Evolutionary conservation across 331 rosid species (phyloP), one percentile per base, ranked within the genome.

Genomic region (Rosa hybrid): DNA sequence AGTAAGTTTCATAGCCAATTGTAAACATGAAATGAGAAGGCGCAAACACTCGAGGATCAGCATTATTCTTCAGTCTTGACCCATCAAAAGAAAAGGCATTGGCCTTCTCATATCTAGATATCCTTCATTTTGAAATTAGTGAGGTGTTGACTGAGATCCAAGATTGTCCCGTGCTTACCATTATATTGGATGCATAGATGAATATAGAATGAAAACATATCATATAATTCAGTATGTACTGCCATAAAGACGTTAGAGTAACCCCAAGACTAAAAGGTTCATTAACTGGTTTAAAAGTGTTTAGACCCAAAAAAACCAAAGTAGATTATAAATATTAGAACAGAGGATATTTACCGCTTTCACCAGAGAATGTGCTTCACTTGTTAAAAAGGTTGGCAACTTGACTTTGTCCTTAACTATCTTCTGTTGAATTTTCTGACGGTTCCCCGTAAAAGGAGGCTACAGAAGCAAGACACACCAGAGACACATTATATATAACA

Each of bases 401-500:
- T 94, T 94, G 68, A 94, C 85, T 90, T 89, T 94, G 73, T 94
- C 98, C 86, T 90, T 94, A 12, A 94, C 88, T 79, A 94, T 90
- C 94, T 88, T 94, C 83, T 89, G 94, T 86, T 94, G 98, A 68
- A 92, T 90, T 82, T 88, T 94, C 75, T 86, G 85, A 53, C 97
- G 90, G 81, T 88, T 94, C 80, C 98, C 98, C 81, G 89, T 84
- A 77, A 89, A 94, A 41, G 98, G 98, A 17, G 98, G 98, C 98
- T 94, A 90, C 89, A 88, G 64, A 80, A 60, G 65, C 59, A 38
- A 81, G 57, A 65, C 67, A 74, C 53, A 59, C 6, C 34, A 59
- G 25, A 60, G 8, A 60, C 68, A 4, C 64, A 57, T 54, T 21
- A 23, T 4, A 60, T 60, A 60, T 10, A 60, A n/a, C 21, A 10